Base-by-base conservation (phyloP, 2,329 filamentous ascomycete species). In the Botrytis galanthina region DNA sequence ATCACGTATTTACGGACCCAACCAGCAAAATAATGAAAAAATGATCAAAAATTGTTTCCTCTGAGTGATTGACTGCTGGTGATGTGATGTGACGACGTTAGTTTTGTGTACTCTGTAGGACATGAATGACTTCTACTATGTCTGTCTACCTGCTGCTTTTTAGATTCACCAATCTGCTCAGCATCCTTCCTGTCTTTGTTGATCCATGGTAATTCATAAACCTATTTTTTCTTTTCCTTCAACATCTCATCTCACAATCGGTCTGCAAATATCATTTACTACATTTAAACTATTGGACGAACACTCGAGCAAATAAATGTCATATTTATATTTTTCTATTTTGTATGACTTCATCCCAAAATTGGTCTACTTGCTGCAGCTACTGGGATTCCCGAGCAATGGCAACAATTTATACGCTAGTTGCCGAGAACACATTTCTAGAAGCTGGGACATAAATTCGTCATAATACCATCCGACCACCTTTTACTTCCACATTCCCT, bases 401-500 rank as follows among this genome's bases (percentile, higher is more conserved):
- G 63, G 35, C 26, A 29, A 59, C 20, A 69, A 71, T 44, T 70
- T 63, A 18, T 48, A 51, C 70, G 62, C 70, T 72, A 72, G 66
- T 57, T 70, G 35, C 71, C 71, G 71, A 73, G 71, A 73, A 73
- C 71, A 73, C 54, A 73, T 73, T 73, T 68, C 71, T 54, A 57
- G 48, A 68, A 70, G 64, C 63, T 69, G 16, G 68, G 32, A 70
- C 42, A 70, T 69, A 69, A 70, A 62, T 57, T 39, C 57, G 44
- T 62, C 57, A 70, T 68, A 37, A 37, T 4, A 67, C 37, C 39
- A 69, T 60, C 63, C 54, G 63, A 68, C 57, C 66, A 51, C 46
- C 62, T 61, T 71, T 67, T n/a, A 35, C 35, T 39, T 8, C 0
- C 14, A 32, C n/a, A 57, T 32, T 57, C 29, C 51, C 39, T 70